Evolutionary conservation across 495 filamentous ascomycete species (phyloP), one percentile per base, ranked within the genome.

Genomic region (Penicillium fimorum): DNA sequence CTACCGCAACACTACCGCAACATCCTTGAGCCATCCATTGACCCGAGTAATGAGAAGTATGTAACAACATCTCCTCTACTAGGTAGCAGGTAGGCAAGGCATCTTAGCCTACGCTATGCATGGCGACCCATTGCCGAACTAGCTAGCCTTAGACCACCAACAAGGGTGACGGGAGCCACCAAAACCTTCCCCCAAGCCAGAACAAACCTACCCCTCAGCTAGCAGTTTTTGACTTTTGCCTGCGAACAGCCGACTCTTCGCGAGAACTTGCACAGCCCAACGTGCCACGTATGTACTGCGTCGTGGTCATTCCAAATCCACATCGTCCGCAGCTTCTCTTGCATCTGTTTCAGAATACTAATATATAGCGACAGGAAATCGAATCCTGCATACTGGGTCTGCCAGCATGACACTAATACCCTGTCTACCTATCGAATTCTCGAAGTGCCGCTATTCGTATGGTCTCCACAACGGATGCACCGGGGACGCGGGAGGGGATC

Each of bases 361-460:
- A 29, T 24, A 20, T 35, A 44, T 15, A 7, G 29, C 48, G 24
- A 40, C 48, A 41, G 30, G 35, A 30, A 30, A 37, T 52, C 17
- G 8, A 2, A 53, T 38, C 48, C 56, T 20, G 42, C 33, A 33
- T 53, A 10, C 41, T 20, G 55, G 48, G 41, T 47, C 48, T 18
- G 7, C 18, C 41, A 12, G 11, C 8, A 40, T 15, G 4, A 22
- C 20, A 30, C 25, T 20, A 40, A 47, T 27, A 12, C 27, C 1
- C 15, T 30, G 9, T n/a, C 25, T 42, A 50, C 38, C 22, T 50
- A 35, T 50, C 38, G 24, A 25, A 29, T 30, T 38, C 13, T 30
- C 17, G n/a, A 29, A 49, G 29, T 20, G 18, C 29, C 35, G n/a
- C 17, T 7, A 13, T 33, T 8, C 11, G 46, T 20, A 24, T 2